Base-by-base conservation (phyloP, 2,329 filamentous ascomycete species). In the Emergomyces pasteurianus region DNA sequence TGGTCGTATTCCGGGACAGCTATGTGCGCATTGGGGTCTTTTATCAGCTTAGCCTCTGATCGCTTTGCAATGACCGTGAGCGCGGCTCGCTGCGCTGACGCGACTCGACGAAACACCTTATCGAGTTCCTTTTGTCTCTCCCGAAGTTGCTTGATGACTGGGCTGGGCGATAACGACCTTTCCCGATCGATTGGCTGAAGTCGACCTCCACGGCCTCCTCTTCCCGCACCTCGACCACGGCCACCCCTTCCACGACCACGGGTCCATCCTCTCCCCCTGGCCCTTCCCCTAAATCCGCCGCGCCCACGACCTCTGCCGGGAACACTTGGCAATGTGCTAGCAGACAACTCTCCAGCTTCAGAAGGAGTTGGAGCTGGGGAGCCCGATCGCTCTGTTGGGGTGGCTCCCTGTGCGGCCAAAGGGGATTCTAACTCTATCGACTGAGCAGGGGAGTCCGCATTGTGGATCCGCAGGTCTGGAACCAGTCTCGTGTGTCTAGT, bases 41-140 rank as follows among this genome's bases (percentile, higher is more conserved):
- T 72, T 31, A 72, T 67, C 47, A 78, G 66, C 52, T 68, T 72
- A 60, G 69, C 65, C 62, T 77, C 70, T 7, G 74, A 72, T 31
- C 74, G 72, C 16, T 68, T 69, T 4, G 75, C 74, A 56, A 78
- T 62, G 12, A 75, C 68, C 31, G 69, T 70, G 54, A 79, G 67
- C 14, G 76, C 72, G 36, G 76, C 64, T 57, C 71, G 67, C 61
- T 79, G 77, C 5, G 72, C 74, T 26, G 71, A 67, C 31, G 73
- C 75, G 14, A 79, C 70, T 57, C 70, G 72, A 61, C 72, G 75
- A 63, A 75, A 79, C 9, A 73, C 70, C 34, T 70, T 69, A 50
- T 75, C 74, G 43, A 79, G 62, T 62, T 78, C 74, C 18, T 72
- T 71, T 65, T 78, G 74, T 10, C 77, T 72, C 49, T 74, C 69